A percentile compares a stretch with the other conserved stretches of the same genome.
Evolutionary conservation across 108 stramenopile genomes (phyloP).

Genomic region (Ochromonas danica): DNA sequence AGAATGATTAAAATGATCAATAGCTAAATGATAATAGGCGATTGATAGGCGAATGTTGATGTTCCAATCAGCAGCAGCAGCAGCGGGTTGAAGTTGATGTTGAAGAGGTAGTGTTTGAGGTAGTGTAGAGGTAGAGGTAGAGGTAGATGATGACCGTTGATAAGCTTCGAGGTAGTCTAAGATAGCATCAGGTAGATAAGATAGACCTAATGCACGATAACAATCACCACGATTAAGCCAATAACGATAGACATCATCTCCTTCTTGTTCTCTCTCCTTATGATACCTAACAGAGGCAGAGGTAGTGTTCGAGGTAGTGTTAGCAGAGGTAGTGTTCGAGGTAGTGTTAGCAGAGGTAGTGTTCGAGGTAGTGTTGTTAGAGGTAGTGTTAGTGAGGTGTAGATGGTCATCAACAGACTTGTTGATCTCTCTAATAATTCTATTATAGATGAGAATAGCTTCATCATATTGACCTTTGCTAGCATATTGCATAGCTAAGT

Average conservation of each 20-base stretch:
- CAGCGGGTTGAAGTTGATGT: no score
- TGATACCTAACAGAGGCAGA: no score
- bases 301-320: no score
- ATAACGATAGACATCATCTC: background rate
- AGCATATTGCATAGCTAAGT: constrained; percentile 24
- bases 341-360: no score
- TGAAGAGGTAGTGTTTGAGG: no score
- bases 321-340: no score
- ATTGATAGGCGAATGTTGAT: constrained; percentile 20
- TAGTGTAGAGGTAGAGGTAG: no score
- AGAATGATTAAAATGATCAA: constrained; percentile 23
- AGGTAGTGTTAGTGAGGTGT: background rate
- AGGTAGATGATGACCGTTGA: no score
- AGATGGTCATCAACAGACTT: background rate
- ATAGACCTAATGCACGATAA: constrained; percentile 13
- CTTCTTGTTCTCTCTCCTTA: background rate
- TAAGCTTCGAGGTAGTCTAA: background rate
- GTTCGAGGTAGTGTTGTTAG: no score
- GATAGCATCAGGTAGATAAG: background rate
- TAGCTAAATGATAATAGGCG: background rate
- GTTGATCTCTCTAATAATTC: background rate
- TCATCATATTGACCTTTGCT: constrained; percentile 21
- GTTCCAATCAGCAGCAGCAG: constrained; percentile 11
- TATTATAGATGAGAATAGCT: constrained; percentile 18
- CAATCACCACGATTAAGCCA: constrained; percentile 29